Percentiles rank a stretch among this genome's conserved stretches.
Evolutionary conservation across 306 rosid genomes (phyloP).

Genomic region (Neltuma alba): DNA sequence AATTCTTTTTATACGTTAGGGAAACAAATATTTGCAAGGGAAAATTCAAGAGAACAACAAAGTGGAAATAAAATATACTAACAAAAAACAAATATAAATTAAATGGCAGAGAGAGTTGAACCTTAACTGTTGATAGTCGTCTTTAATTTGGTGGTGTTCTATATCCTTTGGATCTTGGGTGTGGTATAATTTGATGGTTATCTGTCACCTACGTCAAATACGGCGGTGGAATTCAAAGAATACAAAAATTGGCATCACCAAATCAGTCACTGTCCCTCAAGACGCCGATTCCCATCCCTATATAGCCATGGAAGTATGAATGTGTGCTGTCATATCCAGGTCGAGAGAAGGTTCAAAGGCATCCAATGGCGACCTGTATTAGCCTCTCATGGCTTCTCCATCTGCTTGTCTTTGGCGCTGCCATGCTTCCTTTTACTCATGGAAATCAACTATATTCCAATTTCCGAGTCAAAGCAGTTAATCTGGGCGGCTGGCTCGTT

Average conservation of each 20-base stretch:
- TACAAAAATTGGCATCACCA: neutral
- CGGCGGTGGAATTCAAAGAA: neutral
- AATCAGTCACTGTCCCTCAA: neutral
- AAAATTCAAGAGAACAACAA: neutral
- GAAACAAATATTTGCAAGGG: neutral
- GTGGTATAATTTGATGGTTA: neutral
- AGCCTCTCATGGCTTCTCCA: slow-evolving; percentile 35
- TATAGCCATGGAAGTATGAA: neutral
- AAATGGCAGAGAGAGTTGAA: too few relatives aligned
- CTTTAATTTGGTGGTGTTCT: neutral
- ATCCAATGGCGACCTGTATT: slow-evolving; percentile 27
- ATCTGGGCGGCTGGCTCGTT: slow-evolving; percentile 82
- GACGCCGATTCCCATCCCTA: neutral
- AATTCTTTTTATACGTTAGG: too few relatives aligned
- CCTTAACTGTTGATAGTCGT: too few relatives aligned
- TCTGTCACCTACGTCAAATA: neutral
- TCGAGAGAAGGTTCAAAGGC: neutral
- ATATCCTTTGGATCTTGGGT: neutral
- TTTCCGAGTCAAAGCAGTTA: slow-evolving; percentile 58
- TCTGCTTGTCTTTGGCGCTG: slow-evolving; percentile 23
- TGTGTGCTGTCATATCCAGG: neutral
- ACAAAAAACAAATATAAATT: too few relatives aligned
- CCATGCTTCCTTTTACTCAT: slow-evolving; percentile 14
- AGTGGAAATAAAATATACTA: neutral
- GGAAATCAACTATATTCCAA: slow-evolving; percentile 20